phyloP scores from a whole-genome alignment of 2,329 filamentous ascomycete species.

The Ilyonectria destructans region DNA sequence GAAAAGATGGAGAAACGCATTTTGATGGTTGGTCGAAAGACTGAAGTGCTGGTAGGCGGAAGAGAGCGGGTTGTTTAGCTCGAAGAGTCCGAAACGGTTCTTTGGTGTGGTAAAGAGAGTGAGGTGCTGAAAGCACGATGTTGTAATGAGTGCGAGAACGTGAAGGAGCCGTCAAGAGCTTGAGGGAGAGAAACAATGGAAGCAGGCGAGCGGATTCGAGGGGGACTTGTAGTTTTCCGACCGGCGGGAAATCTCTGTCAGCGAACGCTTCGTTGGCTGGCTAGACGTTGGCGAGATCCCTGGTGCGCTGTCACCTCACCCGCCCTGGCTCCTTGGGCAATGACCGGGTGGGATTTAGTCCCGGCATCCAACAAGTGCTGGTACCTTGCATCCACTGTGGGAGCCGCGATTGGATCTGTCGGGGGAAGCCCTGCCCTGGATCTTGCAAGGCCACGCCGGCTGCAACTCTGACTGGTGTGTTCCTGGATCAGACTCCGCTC shows the following conservation, averaged over 20 bases:
- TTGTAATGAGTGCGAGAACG: constrained; percentile 37
- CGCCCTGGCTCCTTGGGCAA: constrained; percentile 23
- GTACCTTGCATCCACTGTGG: constrained; percentile 45
- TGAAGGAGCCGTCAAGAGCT: constrained; percentile 42
- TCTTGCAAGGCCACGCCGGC: constrained; percentile 38
- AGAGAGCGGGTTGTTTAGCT: constrained; percentile 30
- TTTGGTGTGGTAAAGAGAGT: constrained; percentile 39
- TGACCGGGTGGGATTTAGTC: constrained; percentile 36
- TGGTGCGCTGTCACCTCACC: constrained; percentile 46
- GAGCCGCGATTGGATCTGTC: constrained; percentile 42
- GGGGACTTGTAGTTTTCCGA: constrained; percentile 51
- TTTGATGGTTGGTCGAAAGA: constrained; percentile 50
- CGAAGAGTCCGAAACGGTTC: constrained; percentile 29
- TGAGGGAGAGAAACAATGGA: constrained; percentile 30
- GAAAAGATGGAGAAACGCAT: constrained; percentile 65
- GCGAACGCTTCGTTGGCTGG: constrained; percentile 26
- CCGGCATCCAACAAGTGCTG: constrained; percentile 44
- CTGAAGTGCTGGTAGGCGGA: constrained; percentile 14
- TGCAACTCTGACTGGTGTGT: constrained; percentile 49
- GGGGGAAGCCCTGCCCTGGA: constrained; percentile 39
- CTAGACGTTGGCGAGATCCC: constrained; percentile 14
- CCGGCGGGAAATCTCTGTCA: constrained; percentile 43
- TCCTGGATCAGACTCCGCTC: constrained; percentile 43
- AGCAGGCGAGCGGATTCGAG: constrained; percentile 36
- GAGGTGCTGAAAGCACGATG: constrained; percentile 42